phyloP scores from a whole-genome alignment of 225 moss, liverwort and hornwort species.

The Physcomitrium patens region DNA sequence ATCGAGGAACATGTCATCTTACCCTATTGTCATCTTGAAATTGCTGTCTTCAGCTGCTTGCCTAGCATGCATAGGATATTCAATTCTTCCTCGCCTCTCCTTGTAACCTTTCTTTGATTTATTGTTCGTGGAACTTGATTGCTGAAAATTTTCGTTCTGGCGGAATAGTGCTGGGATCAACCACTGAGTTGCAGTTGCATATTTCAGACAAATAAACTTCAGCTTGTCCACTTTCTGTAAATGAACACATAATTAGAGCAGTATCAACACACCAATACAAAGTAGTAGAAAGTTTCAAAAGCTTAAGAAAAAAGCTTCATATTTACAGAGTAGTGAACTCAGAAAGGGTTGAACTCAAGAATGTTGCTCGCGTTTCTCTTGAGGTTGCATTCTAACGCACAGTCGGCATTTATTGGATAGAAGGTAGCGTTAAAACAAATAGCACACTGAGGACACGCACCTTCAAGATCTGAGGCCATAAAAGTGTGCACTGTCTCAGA shows the following conservation, averaged over 20 bases:
- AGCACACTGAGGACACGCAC: constrained; percentile 35
- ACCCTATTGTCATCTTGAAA: constrained; percentile 88
- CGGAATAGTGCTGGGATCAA: constrained; percentile 86
- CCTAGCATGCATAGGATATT: constrained; percentile 62
- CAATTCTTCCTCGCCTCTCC: constrained; percentile 61
- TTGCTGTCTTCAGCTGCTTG: constrained; percentile 89
- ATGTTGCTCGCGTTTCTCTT: not conserved
- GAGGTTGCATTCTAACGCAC: not conserved
- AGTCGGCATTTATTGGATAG: not conserved
- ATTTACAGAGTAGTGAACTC: constrained; percentile 7
- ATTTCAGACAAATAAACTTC: constrained; percentile 90
- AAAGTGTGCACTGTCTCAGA: constrained; percentile 84
- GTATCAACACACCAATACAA: not conserved
- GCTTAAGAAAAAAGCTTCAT: not conserved
- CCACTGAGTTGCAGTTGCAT: constrained; percentile 92
- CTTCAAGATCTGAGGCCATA: constrained; percentile 95
- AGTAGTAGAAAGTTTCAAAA: not conserved
- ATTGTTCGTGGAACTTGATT: constrained; percentile 42
- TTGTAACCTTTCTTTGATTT: constrained; percentile 51
- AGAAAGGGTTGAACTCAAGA: not conserved
- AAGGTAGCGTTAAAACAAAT: constrained; percentile 15
- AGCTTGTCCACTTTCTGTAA: constrained; percentile 88
- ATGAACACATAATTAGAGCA: constrained; percentile 2
- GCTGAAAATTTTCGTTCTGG: constrained; percentile 51
- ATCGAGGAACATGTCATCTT: constrained; percentile 17